Percentiles rank a stretch among this genome's conserved stretches.
These are phyloP conservation scores for Cardamine resedifolia DNA, from an alignment of 345 rosid genomes.

Conservation along the genomic window DNA sequence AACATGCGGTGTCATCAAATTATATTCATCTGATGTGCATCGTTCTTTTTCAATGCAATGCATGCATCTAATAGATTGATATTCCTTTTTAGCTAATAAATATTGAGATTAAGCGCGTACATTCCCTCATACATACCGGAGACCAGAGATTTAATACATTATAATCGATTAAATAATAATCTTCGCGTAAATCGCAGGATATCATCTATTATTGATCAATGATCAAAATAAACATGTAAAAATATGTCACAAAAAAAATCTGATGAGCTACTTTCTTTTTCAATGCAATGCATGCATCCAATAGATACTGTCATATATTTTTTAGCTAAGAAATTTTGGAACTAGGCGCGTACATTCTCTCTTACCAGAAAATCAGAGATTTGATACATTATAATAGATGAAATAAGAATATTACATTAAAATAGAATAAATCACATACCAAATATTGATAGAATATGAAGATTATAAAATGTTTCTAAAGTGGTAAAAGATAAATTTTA, in stretches of 20 bases:
- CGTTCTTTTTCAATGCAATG: neutral
- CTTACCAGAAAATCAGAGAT: neutral
- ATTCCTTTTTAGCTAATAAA: neutral
- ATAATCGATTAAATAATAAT: no score
- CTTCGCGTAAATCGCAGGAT: neutral
- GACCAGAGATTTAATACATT: neutral
- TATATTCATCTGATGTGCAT: neutral
- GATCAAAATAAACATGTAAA: neutral
- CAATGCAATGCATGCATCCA: neutral
- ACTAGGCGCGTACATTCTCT: neutral
- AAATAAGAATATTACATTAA: neutral
- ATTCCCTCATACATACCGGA: neutral
- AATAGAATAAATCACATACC: constrained; percentile 1
- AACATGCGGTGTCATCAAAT: no score
- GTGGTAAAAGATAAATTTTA: neutral
- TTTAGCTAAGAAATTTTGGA: neutral
- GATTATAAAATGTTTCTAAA: neutral
- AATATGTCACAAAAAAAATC: neutral
- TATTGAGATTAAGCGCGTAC: neutral
- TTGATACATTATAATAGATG: neutral
- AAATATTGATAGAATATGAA: constrained; percentile 4
- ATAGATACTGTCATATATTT: no score
- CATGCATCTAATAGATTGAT: neutral
- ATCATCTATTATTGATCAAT: neutral
- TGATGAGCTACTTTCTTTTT: neutral